phyloP scores from a whole-genome alignment of 1,284 basidiomycete genomes.

The Coniferiporia sulphurascens region DNA sequence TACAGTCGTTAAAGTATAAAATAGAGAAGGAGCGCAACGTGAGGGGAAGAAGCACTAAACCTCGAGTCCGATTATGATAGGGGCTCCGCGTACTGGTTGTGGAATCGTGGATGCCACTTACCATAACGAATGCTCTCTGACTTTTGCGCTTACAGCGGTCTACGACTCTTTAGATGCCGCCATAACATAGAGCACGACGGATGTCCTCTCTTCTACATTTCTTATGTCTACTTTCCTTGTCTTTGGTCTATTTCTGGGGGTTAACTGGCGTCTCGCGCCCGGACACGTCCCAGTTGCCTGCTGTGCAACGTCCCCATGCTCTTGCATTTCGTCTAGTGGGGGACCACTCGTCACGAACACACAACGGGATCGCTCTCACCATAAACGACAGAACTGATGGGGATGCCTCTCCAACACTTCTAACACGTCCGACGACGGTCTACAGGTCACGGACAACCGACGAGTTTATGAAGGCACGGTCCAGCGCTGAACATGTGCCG shows the following conservation, averaged over 20 bases:
- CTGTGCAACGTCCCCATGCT: background rate
- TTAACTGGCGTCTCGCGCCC: background rate
- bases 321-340: conserved; percentile 11
- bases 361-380: background rate
- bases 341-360: conserved; percentile 2
- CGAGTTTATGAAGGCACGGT: conserved; percentile 46
- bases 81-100: background rate
- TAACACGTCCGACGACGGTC: conserved; percentile 48
- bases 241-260: background rate
- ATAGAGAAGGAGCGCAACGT: background rate
- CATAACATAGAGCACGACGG: background rate
- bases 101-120: background rate
- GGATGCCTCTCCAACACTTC: background rate
- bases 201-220: background rate
- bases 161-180: background rate
- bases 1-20: background rate
- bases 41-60: background rate
- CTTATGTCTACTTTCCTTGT: background rate
- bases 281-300: background rate
- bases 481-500: conserved; percentile 34
- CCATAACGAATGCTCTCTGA: background rate
- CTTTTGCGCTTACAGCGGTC: background rate
- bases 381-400: background rate
- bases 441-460: conserved; percentile 53
- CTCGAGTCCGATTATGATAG: background rate